phyloP scores from a whole-genome alignment of 495 filamentous ascomycete genomes.

The Neurospora pannonica region DNA sequence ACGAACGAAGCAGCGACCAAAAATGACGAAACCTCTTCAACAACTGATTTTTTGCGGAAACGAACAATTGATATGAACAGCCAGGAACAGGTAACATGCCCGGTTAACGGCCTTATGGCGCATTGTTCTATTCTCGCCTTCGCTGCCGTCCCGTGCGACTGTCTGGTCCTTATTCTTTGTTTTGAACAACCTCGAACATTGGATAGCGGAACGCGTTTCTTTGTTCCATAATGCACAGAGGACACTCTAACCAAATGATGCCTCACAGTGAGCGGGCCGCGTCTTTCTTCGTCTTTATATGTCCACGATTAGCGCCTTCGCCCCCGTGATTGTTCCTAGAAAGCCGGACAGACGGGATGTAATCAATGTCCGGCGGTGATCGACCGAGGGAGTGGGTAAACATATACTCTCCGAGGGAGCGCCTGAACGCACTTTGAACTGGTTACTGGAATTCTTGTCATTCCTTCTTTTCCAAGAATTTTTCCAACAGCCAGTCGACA shows the following conservation, averaged over 20 bases:
- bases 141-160: not conserved
- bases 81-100: not conserved
- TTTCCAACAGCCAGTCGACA: not conserved
- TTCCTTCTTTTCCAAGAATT: not conserved
- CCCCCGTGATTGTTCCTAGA: not conserved
- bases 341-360: not conserved
- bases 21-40: not conserved
- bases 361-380: not conserved
- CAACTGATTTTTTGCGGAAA: not conserved
- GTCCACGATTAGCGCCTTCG: not conserved
- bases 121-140: not conserved
- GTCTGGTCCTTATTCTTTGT: not conserved
- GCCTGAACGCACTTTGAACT: not conserved
- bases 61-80: not conserved
- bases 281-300: not conserved
- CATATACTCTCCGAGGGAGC: not conserved
- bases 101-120: not conserved
- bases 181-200: not conserved
- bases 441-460: not conserved
- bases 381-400: not conserved
- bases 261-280: not conserved
- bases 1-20: not conserved
- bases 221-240: not conserved
- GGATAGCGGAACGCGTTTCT: not conserved
- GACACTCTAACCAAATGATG: not conserved